phyloP scores from a whole-genome alignment of 192 early-diverging fungal species.

The Chytriomyces sp. region DNA sequence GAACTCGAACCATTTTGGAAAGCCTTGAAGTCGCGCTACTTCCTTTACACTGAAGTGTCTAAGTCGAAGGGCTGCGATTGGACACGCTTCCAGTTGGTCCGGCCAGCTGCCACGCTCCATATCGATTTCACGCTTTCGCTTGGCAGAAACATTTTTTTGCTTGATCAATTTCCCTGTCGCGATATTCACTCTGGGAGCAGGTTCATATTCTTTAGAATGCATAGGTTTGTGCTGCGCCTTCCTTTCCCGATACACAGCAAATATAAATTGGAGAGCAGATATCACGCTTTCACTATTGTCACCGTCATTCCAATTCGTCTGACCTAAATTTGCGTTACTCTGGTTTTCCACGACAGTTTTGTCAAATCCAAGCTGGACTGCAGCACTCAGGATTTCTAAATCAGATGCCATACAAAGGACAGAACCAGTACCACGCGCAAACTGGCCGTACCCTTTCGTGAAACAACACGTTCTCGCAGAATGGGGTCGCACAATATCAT shows the following conservation, averaged over 20 bases:
- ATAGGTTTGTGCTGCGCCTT: not conserved
- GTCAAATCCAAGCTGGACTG: not conserved
- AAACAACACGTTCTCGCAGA: conserved; percentile 25
- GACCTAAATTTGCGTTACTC: not conserved
- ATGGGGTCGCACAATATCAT: conserved; percentile 20
- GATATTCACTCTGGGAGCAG: not conserved
- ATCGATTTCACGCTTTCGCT: conserved; percentile 9
- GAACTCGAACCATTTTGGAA: conserved; percentile 56
- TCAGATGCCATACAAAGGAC: conserved; percentile 27
- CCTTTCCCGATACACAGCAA: not conserved
- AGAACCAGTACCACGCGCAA: conserved; percentile 29
- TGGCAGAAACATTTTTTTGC: conserved; percentile 5
- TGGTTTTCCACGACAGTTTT: not conserved
- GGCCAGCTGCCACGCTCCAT: conserved; percentile 30
- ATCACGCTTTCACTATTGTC: not conserved
- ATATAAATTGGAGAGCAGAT: conserved; percentile 1
- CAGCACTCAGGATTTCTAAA: conserved; percentile 18
- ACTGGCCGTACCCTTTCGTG: conserved; percentile 29
- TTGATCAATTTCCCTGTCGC: not conserved
- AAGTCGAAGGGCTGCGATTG: conserved; percentile 13
- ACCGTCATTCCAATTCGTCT: conserved; percentile 6
- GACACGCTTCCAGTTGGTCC: conserved; percentile 1
- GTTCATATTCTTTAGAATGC: not conserved
- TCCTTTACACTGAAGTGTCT: conserved; percentile 29
- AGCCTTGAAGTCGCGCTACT: conserved; percentile 18